These are phyloP conservation scores for Rhodotorula sp. DNA, from an alignment of 1,284 basidiomycete species.

Conservation along the genomic window DNA sequence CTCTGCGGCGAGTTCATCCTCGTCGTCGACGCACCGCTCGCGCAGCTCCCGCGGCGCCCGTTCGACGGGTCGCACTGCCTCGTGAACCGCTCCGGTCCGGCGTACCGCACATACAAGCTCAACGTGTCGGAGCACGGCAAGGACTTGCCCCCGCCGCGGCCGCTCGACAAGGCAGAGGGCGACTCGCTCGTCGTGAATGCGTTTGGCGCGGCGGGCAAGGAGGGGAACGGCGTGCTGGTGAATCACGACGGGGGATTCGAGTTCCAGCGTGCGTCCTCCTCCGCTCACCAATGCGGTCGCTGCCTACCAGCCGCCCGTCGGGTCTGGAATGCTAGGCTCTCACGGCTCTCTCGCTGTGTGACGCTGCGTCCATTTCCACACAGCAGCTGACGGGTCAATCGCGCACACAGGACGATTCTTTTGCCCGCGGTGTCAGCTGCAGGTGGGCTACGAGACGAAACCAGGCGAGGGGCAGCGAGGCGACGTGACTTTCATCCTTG, in stretches of 20 bases:
- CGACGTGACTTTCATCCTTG: conserved; percentile 31
- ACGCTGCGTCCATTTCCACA: rapidly evolving
- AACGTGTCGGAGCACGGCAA: conserved; percentile 16
- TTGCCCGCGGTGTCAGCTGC: conserved; percentile 38
- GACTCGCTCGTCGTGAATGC: background rate
- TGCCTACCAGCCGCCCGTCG: too few species aligned
- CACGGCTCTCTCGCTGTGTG: background rate
- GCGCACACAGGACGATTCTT: conserved; percentile 18
- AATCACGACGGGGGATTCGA: conserved; percentile 32
- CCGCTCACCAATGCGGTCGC: too few species aligned
- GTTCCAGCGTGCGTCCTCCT: conserved; percentile 31
- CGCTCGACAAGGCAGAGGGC: background rate
- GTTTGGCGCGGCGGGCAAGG: conserved; percentile 16
- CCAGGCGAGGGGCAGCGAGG: conserved; percentile 31
- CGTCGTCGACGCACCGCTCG: conserved; percentile 25
- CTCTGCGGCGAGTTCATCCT: conserved; percentile 37
- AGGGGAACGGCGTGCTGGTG: conserved; percentile 31
- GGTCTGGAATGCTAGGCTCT: too few species aligned
- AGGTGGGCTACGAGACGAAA: conserved; percentile 37
- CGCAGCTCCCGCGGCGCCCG: conserved; percentile 25
- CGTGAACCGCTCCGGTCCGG: conserved; percentile 15
- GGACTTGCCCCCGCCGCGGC: background rate
- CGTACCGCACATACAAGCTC: conserved; percentile 31
- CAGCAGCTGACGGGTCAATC: background rate
- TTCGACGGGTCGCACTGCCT: conserved; percentile 25